A percentile compares a stretch with the other conserved stretches of the same genome.
phyloP scores from a whole-genome alignment of 2,329 filamentous ascomycete species.

The Mycosphaerelloides madeirae region DNA sequence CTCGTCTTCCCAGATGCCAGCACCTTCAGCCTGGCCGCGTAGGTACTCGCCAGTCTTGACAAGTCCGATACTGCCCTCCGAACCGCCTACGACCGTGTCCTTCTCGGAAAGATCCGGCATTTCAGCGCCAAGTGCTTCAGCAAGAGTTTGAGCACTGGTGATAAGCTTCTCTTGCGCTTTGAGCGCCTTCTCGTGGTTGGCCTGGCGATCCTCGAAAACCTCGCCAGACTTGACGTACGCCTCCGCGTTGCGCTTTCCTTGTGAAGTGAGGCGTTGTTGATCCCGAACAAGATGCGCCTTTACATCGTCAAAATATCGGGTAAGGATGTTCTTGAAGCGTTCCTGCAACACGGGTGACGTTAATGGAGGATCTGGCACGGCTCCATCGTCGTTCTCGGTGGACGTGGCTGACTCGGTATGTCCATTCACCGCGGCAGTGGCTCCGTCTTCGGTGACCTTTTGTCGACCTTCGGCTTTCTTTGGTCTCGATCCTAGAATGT shows the following conservation, averaged over 20 bases:
- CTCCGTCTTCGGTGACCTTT: conserved; percentile 74
- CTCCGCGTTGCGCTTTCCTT: conserved; percentile 92
- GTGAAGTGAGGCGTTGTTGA: conserved; percentile 79
- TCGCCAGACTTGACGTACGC: conserved; percentile 98
- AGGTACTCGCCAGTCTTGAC: conserved; percentile 93
- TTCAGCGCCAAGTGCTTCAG: conserved; percentile 79
- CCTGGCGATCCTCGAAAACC: conserved; percentile 94
- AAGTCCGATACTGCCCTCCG: conserved; percentile 78
- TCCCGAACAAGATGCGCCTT: conserved; percentile 84
- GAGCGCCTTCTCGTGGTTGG: conserved; percentile 89
- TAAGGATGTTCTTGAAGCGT: conserved; percentile 79
- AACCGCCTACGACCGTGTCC: conserved; percentile 60
- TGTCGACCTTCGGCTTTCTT: conserved; percentile 73
- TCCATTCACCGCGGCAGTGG: conserved; percentile 51
- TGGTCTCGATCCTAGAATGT: conserved; percentile 76
- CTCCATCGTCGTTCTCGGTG: conserved; percentile 48
- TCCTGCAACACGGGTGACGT: conserved; percentile 72
- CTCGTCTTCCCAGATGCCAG: conserved; percentile 98
- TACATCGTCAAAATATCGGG: conserved; percentile 87
- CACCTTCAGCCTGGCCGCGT: conserved; percentile 79
- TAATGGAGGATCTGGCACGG: conserved; percentile 65
- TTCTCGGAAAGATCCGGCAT: conserved; percentile 92
- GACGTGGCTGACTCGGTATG: conserved; percentile 48
- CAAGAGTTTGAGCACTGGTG: conserved; percentile 83
- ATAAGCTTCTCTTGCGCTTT: conserved; percentile 89